Conservation (phyloP, 1,284 basidiomycete species). For the Cutaneotrichosporon cavernicola region DNA sequence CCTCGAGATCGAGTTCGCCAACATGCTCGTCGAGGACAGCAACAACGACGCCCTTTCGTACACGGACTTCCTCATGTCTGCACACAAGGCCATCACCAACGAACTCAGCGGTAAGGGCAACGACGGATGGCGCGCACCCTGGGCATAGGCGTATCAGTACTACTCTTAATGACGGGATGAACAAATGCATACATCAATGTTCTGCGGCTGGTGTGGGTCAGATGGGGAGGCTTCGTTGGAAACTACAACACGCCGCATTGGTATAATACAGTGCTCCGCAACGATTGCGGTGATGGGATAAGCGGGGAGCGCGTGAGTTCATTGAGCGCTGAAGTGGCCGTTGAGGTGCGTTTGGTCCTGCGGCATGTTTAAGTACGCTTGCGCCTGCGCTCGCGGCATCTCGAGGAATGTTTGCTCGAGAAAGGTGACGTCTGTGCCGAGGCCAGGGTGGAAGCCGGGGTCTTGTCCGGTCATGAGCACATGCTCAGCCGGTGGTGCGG, state of each 20-base stretch:
- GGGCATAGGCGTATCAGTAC: slow-evolving; percentile 24
- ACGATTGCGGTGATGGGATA: neutral
- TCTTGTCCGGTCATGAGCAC: neutral
- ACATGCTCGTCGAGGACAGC: slow-evolving; percentile 94
- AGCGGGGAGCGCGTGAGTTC: neutral
- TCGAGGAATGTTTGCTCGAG: neutral
- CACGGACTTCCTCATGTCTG: slow-evolving; percentile 62
- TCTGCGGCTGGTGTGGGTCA: neutral
- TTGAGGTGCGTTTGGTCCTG: neutral
- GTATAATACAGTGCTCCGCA: neutral
- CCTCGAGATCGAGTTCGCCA: slow-evolving; percentile 91
- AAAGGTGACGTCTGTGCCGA: neutral
- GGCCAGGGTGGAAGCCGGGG: neutral
- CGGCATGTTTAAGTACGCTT: neutral
- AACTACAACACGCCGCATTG: neutral
- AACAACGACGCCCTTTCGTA: slow-evolving; percentile 94
- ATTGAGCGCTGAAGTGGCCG: neutral
- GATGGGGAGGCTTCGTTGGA: neutral
- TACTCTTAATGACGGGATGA: slow-evolving; percentile 9
- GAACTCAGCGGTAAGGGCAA: slow-evolving; percentile 49
- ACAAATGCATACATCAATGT: slow-evolving; percentile 9
- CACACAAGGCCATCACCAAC: slow-evolving; percentile 53
- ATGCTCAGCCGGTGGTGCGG: neutral
- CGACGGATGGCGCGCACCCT: slow-evolving; percentile 49
- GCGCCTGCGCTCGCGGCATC: neutral